Evolutionary conservation across 306 rosid genomes (phyloP).

Genomic region (Rosa rugosa): DNA sequence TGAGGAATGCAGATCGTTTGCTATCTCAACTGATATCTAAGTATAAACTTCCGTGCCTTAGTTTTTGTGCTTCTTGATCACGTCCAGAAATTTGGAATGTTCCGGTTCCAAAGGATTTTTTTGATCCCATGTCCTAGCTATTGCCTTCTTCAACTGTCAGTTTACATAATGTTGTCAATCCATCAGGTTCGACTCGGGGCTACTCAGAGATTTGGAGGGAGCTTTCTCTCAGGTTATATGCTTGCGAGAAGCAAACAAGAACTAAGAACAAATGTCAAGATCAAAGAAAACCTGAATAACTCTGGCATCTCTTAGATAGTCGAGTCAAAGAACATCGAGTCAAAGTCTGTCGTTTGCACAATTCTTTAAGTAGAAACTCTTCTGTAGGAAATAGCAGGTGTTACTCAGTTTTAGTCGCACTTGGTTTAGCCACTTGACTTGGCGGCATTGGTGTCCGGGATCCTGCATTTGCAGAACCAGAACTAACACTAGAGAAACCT

Average conservation of each 20-base stretch:
- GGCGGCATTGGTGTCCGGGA: conserved; percentile 26
- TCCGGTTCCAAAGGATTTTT: neutral
- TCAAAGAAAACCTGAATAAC: conserved; percentile 39
- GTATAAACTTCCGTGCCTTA: neutral
- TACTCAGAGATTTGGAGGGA: conserved; percentile 66
- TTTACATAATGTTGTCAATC: conserved; percentile 8
- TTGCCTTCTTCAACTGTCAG: neutral
- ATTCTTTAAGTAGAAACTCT: conserved; percentile 67
- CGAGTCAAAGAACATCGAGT: conserved; percentile 59
- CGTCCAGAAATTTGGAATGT: neutral
- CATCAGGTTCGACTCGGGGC: conserved; percentile 63
- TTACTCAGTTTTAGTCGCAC: conserved; percentile 60
- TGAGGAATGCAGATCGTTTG: conserved; percentile 58
- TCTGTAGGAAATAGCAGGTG: conserved; percentile 62
- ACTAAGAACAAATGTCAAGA: conserved; percentile 35
- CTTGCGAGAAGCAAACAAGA: conserved; percentile 60
- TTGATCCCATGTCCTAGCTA: neutral
- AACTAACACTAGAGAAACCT: conserved; percentile 26
- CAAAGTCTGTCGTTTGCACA: conserved; percentile 46
- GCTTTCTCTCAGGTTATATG: conserved; percentile 75
- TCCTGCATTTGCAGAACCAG: conserved; percentile 27
- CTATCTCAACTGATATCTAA: neutral
- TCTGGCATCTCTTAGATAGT: conserved; percentile 48
- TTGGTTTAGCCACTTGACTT: conserved; percentile 67
- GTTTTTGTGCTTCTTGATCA: neutral